Evolutionary conservation across 169 alveolate genomes (phyloP).

Genomic region (Eimeria falciformis): DNA sequence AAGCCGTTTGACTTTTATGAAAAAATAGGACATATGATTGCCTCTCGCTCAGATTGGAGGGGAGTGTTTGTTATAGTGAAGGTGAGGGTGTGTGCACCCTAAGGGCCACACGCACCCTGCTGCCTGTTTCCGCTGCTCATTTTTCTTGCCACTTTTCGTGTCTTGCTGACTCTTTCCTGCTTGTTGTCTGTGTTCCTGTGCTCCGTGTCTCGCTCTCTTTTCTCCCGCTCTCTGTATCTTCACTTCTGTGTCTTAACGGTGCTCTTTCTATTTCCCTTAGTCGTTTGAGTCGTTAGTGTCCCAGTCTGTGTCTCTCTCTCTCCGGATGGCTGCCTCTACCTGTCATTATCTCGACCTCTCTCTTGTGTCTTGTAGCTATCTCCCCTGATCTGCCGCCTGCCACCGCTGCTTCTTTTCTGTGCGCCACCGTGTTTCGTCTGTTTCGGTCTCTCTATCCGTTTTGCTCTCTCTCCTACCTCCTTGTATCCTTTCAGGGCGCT

Average conservation of each 20-base stretch:
- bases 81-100: neutral
- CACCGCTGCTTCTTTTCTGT: neutral
- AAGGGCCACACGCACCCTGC: too few species aligned
- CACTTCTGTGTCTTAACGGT: neutral
- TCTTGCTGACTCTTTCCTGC: conserved; percentile 79
- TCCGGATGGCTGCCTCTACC: neutral
- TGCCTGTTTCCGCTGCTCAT: conserved; percentile 64
- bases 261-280: neutral
- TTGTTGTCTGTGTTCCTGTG: conserved; percentile 10
- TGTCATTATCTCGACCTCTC: too few species aligned
- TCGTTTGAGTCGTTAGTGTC: neutral
- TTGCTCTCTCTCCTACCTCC: neutral
- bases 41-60: conserved; percentile 55
- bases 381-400: too few species aligned
- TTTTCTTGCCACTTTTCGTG: conserved; percentile 15
- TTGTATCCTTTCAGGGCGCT: too few species aligned
- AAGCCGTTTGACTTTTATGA: conserved; percentile 55
- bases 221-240: neutral
- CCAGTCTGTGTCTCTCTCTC: neutral
- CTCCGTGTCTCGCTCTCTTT: conserved; percentile 8
- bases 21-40: conserved; percentile 42
- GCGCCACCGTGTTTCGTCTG: neutral
- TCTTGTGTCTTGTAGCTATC: too few species aligned
- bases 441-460: neutral
- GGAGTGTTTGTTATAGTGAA: conserved; percentile 44